Conservation (phyloP, 1,139 yeast genomes). For the Debaryomyces psychrophilus region DNA sequence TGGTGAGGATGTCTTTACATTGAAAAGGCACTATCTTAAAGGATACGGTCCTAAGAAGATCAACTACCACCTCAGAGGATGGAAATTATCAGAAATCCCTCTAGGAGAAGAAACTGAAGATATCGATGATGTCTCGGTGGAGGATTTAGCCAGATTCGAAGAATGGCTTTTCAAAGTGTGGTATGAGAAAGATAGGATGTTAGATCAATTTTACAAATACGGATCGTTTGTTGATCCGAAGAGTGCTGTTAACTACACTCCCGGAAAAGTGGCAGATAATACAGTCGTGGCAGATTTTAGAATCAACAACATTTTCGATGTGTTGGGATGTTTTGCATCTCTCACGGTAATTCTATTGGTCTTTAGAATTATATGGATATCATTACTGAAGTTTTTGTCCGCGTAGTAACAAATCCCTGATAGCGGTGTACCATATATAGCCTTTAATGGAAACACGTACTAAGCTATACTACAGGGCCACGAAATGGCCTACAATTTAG, state of each 20-base stretch:
- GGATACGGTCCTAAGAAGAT: constrained; percentile 75
- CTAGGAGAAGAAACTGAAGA: constrained; percentile 52
- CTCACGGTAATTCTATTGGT: constrained; percentile 17
- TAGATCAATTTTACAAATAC: constrained; percentile 59
- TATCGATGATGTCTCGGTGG: constrained; percentile 48
- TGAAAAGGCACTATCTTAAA: constrained; percentile 61
- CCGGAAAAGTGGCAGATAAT: constrained; percentile 18
- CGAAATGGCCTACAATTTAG: too few species aligned
- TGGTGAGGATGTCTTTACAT: constrained; percentile 78
- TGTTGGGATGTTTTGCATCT: constrained; percentile 24
- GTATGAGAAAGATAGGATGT: constrained; percentile 73
- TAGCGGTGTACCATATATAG: neutral
- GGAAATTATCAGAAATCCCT: constrained; percentile 66
- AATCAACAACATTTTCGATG: constrained; percentile 26
- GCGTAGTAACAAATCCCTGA: neutral
- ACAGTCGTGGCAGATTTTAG: constrained; percentile 36
- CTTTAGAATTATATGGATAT: constrained; percentile 16
- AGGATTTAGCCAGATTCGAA: constrained; percentile 55
- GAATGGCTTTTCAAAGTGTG: constrained; percentile 78
- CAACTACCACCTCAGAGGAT: constrained; percentile 64
- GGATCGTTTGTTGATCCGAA: constrained; percentile 53
- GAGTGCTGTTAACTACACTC: constrained; percentile 16
- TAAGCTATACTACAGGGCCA: too few species aligned
- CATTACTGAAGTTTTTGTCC: neutral
- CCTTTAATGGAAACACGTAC: too few species aligned